Base-by-base conservation (phyloP, 805 yeast species). In the Yarrowia hollandica region DNA sequence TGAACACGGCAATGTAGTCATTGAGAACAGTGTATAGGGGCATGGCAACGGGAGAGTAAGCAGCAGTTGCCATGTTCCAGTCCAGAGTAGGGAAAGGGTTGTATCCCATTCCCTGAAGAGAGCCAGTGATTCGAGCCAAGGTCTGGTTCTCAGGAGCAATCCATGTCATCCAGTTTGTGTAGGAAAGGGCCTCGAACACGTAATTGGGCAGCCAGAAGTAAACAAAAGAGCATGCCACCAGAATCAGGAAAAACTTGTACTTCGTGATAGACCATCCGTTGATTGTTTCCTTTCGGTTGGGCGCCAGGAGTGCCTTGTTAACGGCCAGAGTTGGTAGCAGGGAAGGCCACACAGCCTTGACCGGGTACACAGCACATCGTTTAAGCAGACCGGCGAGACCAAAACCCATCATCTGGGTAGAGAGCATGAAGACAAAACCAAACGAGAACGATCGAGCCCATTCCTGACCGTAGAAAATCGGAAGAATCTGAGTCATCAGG, bases 131-230 rank as follows among this genome's bases (percentile, higher is more conserved):
- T 7, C 69, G 65, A 14, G 81, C 80, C 57, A 82, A 67, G 63
- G 76, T 75, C 60, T 76, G 71, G 66, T 79, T 81, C 34, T 75
- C 61, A 12, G 84, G 85, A 4, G 71, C 69, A 46, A 82, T 82
- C 85, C 86, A 82, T 3, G 80, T 75, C 64, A 80, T 74, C 87
- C 86, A 83, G 64, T 76, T 79, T 70, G 86, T 85, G 65, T 79
- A 79, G 0, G 83, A 76, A 60, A 86, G 75, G 1, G 84, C 89
- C 16, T 76, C 74, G 72, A 84, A 84, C 21, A 86, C 73, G 66
- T 75, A 84, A 59, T 84, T 86, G 3, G 90, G 89, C 63, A 86
- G 71, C 83, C 86, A 84, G 66, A 81, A 82, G 79, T 84, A 85
- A 3, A 77, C 62, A 64, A 83, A 83, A 21, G 77, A 68, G n/a